Evolutionary conservation across 2,329 filamentous ascomycete species (phyloP), one percentile per base, ranked within the genome.

Genomic region (Aureobasidium mangrovei): DNA sequence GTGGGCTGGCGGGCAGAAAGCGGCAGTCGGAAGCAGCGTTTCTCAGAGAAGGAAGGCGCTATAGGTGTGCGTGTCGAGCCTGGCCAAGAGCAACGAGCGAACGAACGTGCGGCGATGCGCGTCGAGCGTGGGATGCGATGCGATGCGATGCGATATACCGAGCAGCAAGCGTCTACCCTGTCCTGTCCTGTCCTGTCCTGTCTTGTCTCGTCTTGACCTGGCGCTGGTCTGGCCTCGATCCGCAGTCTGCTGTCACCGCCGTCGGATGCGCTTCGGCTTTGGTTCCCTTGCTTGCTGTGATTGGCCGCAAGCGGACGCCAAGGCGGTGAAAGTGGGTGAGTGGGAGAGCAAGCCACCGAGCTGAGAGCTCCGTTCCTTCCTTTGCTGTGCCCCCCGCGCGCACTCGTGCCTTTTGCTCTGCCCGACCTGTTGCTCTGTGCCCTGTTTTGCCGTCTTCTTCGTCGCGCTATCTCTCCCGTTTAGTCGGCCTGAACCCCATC

Each of bases 1-100:
- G 41, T 44, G 41, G 48, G 39, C 12, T 42, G 40, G 32, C 40
- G 48, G 48, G 48, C 39, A 39, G 39, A n/a, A 40, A 33, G 49
- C 27, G 49, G 49, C 39, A 31, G 39, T 36, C 33, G 38, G 7
- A 18, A 18, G 18, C 18, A 18, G 18, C 18, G 18, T 18, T 18
- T 18, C 18, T 18, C 18, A 18, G 18, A 18, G 18, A 18, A 18
- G 18, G 18, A 18, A 18, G 18, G 18, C 18, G 18, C 18, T 18
- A 18, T 18, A 18, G 10, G 32, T 35, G 32, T 35, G 32, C 32
- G 32, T 12, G 32, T 7, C 7, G 7, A 40, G 38, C 5, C 38
- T 28, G 46, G 28, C 9, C 31, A 27, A 53, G 40, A 24, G 49
- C 49, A 29, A 10, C 49, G 40, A 53, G 49, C 31, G 7, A 44